A percentile compares a stretch with the other conserved stretches of the same genome.
Conservation (phyloP, 805 yeast genomes). For the Starmera dryadoides region DNA sequence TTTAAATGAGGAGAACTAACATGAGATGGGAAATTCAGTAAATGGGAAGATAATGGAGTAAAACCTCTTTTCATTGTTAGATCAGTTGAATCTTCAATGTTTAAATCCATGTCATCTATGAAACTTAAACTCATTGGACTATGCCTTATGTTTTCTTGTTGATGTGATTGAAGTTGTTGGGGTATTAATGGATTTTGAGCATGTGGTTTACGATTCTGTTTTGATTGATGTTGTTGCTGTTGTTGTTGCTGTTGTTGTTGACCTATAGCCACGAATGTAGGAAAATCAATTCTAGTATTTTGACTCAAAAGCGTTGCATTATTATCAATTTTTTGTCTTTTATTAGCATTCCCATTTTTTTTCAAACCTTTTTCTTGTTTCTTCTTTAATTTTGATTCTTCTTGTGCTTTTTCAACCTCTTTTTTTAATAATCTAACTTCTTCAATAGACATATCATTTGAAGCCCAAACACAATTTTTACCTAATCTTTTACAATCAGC, state of each 20-base stretch:
- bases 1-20: not conserved
- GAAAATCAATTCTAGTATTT: too few species aligned
- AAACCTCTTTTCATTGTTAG: not conserved
- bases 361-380: not conserved
- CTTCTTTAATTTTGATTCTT: slow-evolving; percentile 3
- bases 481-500: slow-evolving; percentile 58
- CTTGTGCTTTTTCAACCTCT: slow-evolving; percentile 19
- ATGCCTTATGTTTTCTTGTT: not conserved
- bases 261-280: too few species aligned
- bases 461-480: slow-evolving; percentile 66
- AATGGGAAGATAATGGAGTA: slow-evolving; percentile 1
- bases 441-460: slow-evolving; percentile 30
- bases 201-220: not conserved
- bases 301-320: too few species aligned
- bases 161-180: not conserved
- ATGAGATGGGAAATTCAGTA: not conserved
- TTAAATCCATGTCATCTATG: not conserved
- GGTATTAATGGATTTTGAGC: not conserved
- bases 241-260: not conserved
- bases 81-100: not conserved
- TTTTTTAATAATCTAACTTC: slow-evolving; percentile 19
- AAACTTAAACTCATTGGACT: not conserved
- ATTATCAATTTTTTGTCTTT: not conserved
- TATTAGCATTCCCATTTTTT: not conserved
- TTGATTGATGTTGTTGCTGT: not conserved